Evolutionary conservation across 805 yeast species (phyloP), one percentile per base, ranked within the genome.

Genomic region (Clavispora fructus): DNA sequence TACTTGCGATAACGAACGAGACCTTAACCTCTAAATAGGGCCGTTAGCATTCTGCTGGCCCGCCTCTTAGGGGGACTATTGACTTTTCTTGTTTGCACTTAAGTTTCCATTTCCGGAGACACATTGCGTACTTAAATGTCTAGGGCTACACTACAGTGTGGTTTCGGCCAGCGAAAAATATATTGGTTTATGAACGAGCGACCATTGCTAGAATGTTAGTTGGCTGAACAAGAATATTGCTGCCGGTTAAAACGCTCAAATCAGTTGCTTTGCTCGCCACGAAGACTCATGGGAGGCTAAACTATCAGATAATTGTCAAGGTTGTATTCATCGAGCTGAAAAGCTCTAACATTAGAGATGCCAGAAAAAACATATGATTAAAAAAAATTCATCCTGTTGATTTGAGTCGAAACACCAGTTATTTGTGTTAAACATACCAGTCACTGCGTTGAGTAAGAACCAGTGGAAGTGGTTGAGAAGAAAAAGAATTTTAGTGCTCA

Each of bases 291-390:
- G 26, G 23, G 25, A 33, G 6, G 12, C 8, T 7, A 26, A 7
- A 17, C 10, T 27, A 68, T 82, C 86, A 80, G 86, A 79, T 76
- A 70, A 59, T 71, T 69, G 85, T 81, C 85, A 78, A 60, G 70
- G 77, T 80, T 83, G 81, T 76, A 85, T 77, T 85, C 91, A 85
- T 82, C 76, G 90, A 82, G 77, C 83, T 73, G 75, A 70, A 68
- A 71, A 76, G 81, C 79, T 73, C 90, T 85, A 84, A 83, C 87
- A 84, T 83, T 85, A 85, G 90, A 85, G 91, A 85, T 85, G 91
- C 91, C 91, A 85, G 91, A 85, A 84, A 83, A 82, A 81, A 83
- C 77, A 71, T 69, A 67, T 57, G 43, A 52, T 46, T 53, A 56
- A 56, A 66, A 60, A 19, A 57, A 49, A 55, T 62, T 70, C 75